Conservation (phyloP, 208 protist species). For the Balamuthia mandrillaris region DNA sequence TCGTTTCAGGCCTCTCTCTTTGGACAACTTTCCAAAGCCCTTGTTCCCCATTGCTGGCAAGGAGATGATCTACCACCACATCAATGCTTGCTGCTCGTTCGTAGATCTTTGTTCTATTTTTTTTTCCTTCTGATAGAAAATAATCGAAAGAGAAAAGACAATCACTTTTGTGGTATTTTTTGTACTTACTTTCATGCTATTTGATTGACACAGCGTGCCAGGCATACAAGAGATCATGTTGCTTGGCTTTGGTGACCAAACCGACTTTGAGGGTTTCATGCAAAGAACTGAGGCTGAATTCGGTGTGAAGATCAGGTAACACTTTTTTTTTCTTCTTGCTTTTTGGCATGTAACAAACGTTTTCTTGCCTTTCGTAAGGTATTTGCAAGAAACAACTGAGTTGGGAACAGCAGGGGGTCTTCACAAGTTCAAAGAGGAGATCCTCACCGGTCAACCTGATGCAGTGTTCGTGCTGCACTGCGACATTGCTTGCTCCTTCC, state of each 20-base stretch:
- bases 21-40: constrained; percentile 58
- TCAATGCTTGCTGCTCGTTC: constrained; percentile 37
- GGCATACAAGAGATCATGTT: constrained; percentile 57
- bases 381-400: constrained; percentile 49
- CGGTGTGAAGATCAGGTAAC: constrained; percentile 44
- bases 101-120: too few relatives aligned
- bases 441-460: constrained; percentile 44
- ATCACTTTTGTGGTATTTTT: too few relatives aligned
- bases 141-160: too few relatives aligned
- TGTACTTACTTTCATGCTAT: not conserved
- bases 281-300: constrained; percentile 33
- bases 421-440: constrained; percentile 47
- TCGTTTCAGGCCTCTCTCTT: constrained; percentile 59
- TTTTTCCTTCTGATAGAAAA: too few relatives aligned
- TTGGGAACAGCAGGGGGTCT: constrained; percentile 62
- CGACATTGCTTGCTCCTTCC: constrained; percentile 61
- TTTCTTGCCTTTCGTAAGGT: constrained; percentile 4
- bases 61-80: constrained; percentile 65
- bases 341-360: not conserved
- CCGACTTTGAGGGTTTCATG: constrained; percentile 55
- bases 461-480: constrained; percentile 61
- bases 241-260: constrained; percentile 57
- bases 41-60: constrained; percentile 63
- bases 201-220: not conserved
- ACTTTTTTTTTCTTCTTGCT: not conserved